These are phyloP conservation scores for Dendrobium officinale DNA, from an alignment of 106 monocot genomes.

Conservation along the genomic window DNA sequence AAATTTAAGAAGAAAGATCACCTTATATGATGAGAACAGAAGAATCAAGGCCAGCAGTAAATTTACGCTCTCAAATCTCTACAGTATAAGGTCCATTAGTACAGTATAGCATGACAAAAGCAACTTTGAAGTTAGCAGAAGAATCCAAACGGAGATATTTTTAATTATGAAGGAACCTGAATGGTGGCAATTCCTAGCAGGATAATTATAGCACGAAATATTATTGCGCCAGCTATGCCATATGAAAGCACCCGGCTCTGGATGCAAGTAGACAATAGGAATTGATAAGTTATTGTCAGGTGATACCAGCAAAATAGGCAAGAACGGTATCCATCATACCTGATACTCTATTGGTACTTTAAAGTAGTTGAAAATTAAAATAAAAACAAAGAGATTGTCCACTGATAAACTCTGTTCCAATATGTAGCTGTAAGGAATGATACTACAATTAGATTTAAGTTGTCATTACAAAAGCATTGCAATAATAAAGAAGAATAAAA, in stretches of 20 bases:
- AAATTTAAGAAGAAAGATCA: slow-evolving; percentile 18
- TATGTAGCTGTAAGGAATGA: slow-evolving; percentile 53
- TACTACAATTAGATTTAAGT: not conserved
- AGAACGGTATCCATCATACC: slow-evolving; percentile 27
- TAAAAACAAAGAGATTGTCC: slow-evolving; percentile 89
- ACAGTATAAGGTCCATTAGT: slow-evolving; percentile 13
- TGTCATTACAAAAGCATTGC: not conserved
- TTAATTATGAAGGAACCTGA: slow-evolving; percentile 37
- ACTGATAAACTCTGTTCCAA: slow-evolving; percentile 83
- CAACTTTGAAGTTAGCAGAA: not conserved
- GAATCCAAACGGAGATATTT: not conserved
- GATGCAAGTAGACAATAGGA: not conserved
- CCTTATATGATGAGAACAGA: slow-evolving; percentile 89
- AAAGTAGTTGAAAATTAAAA: slow-evolving; percentile 88
- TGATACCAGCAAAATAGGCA: not conserved
- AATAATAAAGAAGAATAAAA: not conserved
- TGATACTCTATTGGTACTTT: slow-evolving; percentile 72
- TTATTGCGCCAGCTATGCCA: slow-evolving; percentile 93
- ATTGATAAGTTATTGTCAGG: not conserved
- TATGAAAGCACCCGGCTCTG: slow-evolving; percentile 90
- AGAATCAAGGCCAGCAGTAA: slow-evolving; percentile 79
- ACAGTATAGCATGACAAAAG: slow-evolving; percentile 6
- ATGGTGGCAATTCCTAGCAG: slow-evolving; percentile 77
- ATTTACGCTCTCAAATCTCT: slow-evolving; percentile 96
- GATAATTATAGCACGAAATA: slow-evolving; percentile 96